A percentile compares a stretch with the other conserved stretches of the same genome.
Evolutionary conservation across 805 yeast species (phyloP).

Genomic region (Priceomyces carsonii): DNA sequence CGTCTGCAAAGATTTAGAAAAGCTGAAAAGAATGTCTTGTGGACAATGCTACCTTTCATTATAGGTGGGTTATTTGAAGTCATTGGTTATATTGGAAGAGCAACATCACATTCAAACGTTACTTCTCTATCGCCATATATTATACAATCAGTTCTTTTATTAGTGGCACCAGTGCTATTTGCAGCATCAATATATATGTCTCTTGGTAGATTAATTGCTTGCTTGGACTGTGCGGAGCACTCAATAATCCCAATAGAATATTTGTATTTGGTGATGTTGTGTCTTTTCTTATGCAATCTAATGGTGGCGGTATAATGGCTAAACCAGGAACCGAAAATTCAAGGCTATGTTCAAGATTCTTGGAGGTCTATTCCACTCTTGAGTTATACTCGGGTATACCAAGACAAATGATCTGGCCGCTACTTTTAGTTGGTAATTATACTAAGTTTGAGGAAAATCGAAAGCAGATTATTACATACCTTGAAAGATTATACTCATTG

Average conservation of each 20-base stretch:
- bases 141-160: slow-evolving; percentile 22
- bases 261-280: slow-evolving; percentile 32
- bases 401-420: too few relatives aligned
- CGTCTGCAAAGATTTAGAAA: too few relatives aligned
- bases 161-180: slow-evolving; percentile 30
- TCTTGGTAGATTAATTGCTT: slow-evolving; percentile 22
- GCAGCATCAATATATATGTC: slow-evolving; percentile 33
- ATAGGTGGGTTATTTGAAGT: slow-evolving; percentile 23
- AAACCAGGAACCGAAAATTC: background rate
- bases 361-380: too few relatives aligned
- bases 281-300: slow-evolving; percentile 27
- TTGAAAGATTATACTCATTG: too few relatives aligned
- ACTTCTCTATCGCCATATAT: slow-evolving; percentile 16
- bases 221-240: slow-evolving; percentile 15
- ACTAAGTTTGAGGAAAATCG: too few relatives aligned
- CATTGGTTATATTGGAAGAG: slow-evolving; percentile 25
- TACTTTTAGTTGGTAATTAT: too few relatives aligned
- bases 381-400: too few relatives aligned
- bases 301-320: slow-evolving; percentile 33
- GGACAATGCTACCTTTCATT: slow-evolving; percentile 16
- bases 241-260: slow-evolving; percentile 19
- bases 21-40: too few relatives aligned
- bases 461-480: too few relatives aligned
- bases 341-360: too few relatives aligned
- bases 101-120: slow-evolving; percentile 12